phyloP scores from a whole-genome alignment of 371 early-diverging fungal species.

The Mucor sp. region DNA sequence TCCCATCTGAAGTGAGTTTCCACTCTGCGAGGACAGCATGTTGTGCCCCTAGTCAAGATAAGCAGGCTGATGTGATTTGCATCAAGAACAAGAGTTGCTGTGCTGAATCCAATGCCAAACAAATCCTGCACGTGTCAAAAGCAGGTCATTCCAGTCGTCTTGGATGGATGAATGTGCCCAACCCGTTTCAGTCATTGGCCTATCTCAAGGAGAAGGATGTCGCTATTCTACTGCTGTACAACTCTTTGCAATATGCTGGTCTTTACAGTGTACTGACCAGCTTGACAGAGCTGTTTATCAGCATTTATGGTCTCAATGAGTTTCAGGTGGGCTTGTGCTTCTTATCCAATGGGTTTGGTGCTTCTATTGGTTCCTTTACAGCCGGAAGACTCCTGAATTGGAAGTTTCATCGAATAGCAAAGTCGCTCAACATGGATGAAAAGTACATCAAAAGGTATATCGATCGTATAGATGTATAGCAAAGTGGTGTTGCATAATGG shows the following conservation, averaged over 20 bases:
- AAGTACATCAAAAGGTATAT: conserved; percentile 7
- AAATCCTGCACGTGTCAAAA: neutral
- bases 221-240: conserved; percentile 25
- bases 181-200: conserved; percentile 23
- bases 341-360: conserved; percentile 31
- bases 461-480: neutral
- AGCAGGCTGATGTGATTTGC: neutral
- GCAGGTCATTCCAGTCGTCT: neutral
- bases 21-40: neutral
- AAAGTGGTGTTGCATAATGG: neutral
- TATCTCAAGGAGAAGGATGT: conserved; percentile 43
- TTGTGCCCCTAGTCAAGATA: neutral
- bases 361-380: conserved; percentile 25
- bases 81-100: no score
- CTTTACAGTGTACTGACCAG: conserved; percentile 37
- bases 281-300: conserved; percentile 24
- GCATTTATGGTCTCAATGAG: conserved; percentile 23
- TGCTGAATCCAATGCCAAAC: neutral
- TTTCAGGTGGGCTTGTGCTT: conserved; percentile 35
- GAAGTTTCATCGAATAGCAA: conserved; percentile 18
- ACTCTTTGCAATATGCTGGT: conserved; percentile 37
- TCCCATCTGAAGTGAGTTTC: neutral
- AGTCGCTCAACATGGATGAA: conserved; percentile 12
- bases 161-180: neutral
- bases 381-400: conserved; percentile 35